Conservation (phyloP, 305 asterid genomes). For the Withania somnifera region DNA sequence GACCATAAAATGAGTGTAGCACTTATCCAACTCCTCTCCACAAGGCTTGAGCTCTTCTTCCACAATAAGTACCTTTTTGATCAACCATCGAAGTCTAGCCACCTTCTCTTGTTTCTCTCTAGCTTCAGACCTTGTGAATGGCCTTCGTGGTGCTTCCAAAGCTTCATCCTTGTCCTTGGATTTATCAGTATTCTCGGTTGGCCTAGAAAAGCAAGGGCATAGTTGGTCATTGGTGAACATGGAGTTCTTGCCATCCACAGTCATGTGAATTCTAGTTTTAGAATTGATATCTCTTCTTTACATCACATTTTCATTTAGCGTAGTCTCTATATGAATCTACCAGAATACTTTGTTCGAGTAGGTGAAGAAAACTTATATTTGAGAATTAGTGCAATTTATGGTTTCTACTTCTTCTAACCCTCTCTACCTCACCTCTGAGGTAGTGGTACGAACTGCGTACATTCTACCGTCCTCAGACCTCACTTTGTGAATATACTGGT, state of each 20-base stretch:
- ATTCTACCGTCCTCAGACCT: too few relatives aligned
- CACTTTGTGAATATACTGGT: too few relatives aligned
- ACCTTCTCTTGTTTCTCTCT: background rate
- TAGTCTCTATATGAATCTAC: background rate
- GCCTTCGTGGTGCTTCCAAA: background rate
- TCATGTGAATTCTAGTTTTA: background rate
- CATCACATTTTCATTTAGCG: background rate
- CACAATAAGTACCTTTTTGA: background rate
- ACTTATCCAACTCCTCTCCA: background rate
- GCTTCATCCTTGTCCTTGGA: background rate
- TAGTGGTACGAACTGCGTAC: too few relatives aligned
- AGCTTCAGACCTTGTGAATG: background rate
- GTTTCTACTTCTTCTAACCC: background rate
- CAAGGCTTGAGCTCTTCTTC: background rate
- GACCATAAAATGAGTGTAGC: background rate
- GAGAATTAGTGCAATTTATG: background rate
- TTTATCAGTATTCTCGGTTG: background rate
- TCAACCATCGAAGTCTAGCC: background rate
- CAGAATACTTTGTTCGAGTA: background rate
- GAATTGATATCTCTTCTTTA: background rate
- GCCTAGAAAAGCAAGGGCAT: background rate
- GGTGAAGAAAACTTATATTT: background rate
- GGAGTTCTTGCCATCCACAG: background rate
- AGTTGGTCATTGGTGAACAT: background rate
- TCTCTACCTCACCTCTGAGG: too few relatives aligned